Conservation (phyloP, 805 yeast species). For the Jamesozyma rosinii region DNA sequence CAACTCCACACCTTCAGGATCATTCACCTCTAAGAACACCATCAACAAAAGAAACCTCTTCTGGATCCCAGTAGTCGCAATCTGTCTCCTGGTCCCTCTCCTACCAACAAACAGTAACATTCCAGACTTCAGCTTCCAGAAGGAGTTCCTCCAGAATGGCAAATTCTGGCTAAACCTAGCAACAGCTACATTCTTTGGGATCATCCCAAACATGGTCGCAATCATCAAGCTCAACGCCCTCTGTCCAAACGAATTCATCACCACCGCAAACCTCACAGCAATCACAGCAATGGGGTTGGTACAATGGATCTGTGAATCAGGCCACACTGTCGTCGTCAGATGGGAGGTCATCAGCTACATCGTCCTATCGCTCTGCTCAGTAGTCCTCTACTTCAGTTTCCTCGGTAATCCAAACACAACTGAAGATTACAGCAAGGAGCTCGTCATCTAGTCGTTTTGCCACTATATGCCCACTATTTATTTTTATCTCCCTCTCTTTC, state of each 20-base stretch:
- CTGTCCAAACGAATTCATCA: slow-evolving; percentile 22
- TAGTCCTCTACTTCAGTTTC: slow-evolving; percentile 12
- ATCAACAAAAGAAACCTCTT: slow-evolving; percentile 8
- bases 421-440: not conserved
- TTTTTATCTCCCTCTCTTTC: not conserved
- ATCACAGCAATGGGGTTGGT: slow-evolving; percentile 25
- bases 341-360: slow-evolving; percentile 29
- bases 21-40: not conserved
- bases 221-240: slow-evolving; percentile 18
- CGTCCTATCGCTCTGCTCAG: slow-evolving; percentile 19
- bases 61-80: slow-evolving; percentile 16
- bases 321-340: slow-evolving; percentile 23
- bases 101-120: slow-evolving; percentile 9
- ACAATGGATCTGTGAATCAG: slow-evolving; percentile 25
- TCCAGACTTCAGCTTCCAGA: not conserved
- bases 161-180: slow-evolving; percentile 13
- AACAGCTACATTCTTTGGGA: slow-evolving; percentile 18
- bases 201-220: slow-evolving; percentile 19
- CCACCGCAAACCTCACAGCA: slow-evolving; percentile 23
- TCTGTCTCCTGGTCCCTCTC: slow-evolving; percentile 17
- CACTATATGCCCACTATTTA: too few relatives aligned
- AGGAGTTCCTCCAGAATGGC: not conserved
- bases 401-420: slow-evolving; percentile 1
- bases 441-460: not conserved
- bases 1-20: not conserved